Evolutionary conservation across 1,284 basidiomycete genomes (phyloP).

Genomic region (Bothia castanella): DNA sequence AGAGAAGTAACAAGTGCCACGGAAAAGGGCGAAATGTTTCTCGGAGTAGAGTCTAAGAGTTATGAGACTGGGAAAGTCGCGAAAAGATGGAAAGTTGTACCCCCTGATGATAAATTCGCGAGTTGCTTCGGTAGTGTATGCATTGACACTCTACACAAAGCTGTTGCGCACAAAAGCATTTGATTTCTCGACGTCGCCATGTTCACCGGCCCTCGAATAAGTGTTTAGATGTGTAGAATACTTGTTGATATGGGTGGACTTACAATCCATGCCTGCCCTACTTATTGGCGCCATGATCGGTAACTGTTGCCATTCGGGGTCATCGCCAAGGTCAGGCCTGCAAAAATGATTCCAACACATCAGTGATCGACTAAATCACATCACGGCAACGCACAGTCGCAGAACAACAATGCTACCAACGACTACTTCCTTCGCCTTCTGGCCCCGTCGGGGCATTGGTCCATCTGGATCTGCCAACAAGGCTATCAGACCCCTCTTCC

Average conservation of each 20-base stretch:
- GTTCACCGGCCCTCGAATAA: conserved; percentile 45
- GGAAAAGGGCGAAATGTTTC: conserved; percentile 29
- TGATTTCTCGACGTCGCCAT: conserved; percentile 55
- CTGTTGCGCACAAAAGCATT: conserved; percentile 47
- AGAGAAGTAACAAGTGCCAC: conserved; percentile 42
- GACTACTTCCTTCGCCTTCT: conserved; percentile 38
- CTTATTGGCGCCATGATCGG: conserved; percentile 43
- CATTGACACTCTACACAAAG: conserved; percentile 44
- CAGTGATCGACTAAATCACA: conserved; percentile 1
- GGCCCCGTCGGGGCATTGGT: conserved; percentile 31
- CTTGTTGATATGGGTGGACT: conserved; percentile 20
- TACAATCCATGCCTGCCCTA: conserved; percentile 47
- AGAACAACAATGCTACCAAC: conserved; percentile 53
- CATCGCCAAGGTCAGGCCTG: conserved; percentile 53
- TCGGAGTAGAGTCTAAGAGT: conserved; percentile 12
- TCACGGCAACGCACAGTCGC: conserved; percentile 44
- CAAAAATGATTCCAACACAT: neutral
- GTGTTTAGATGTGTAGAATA: neutral
- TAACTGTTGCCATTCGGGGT: conserved; percentile 48
- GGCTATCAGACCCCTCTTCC: conserved; percentile 35
- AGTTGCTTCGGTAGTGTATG: conserved; percentile 45
- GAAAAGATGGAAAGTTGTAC: conserved; percentile 14
- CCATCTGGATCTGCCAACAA: conserved; percentile 47
- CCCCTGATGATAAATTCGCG: conserved; percentile 18
- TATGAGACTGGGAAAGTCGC: conserved; percentile 14